These are phyloP conservation scores for Mortierella sp. DNA, from an alignment of 371 early-diverging fungal genomes.

Conservation along the genomic window DNA sequence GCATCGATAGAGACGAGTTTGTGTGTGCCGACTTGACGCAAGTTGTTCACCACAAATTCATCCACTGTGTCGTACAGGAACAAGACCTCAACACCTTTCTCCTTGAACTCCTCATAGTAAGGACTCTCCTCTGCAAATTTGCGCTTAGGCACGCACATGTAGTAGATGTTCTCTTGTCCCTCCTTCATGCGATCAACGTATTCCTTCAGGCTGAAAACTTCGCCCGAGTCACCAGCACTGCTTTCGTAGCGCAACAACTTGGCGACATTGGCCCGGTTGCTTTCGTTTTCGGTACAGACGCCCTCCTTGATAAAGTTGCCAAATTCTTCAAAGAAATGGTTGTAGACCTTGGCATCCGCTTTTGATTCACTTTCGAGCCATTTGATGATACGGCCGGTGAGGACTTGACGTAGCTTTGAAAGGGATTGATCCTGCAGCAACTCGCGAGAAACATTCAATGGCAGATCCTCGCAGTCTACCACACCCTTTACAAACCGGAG, in stretches of 20 bases:
- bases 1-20: constrained; percentile 87
- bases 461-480: constrained; percentile 97
- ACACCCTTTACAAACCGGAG: constrained; percentile 89
- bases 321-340: constrained; percentile 87
- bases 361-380: constrained; percentile 83
- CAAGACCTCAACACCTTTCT: constrained; percentile 83
- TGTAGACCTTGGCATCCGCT: constrained; percentile 76
- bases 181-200: constrained; percentile 89
- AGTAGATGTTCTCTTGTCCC: constrained; percentile 94
- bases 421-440: constrained; percentile 90
- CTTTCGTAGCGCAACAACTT: constrained; percentile 90
- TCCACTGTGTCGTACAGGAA: constrained; percentile 87
- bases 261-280: constrained; percentile 76
- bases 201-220: constrained; percentile 84
- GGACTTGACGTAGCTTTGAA: constrained; percentile 75
- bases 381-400: constrained; percentile 77
- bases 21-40: constrained; percentile 80
- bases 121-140: constrained; percentile 86
- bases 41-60: constrained; percentile 87
- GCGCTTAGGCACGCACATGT: constrained; percentile 83
- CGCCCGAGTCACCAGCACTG: constrained; percentile 66
- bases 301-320: constrained; percentile 91
- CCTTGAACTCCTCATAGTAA: constrained; percentile 87
- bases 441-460: constrained; percentile 98
- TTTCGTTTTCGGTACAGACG: constrained; percentile 80